These are phyloP conservation scores for Gracilariopsis chorda DNA, from an alignment of 23 red algal species.

Conservation along the genomic window DNA sequence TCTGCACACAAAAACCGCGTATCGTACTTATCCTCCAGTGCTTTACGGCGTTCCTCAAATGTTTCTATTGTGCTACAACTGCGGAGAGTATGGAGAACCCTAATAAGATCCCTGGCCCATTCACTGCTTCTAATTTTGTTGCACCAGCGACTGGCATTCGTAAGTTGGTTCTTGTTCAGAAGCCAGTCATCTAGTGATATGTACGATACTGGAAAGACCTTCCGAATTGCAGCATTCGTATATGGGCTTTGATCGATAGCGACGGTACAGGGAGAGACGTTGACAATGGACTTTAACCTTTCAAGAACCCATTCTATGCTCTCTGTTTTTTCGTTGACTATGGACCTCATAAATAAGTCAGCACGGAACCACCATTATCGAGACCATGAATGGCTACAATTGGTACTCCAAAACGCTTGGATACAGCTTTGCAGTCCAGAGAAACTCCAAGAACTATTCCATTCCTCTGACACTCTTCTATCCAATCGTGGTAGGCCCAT, in stretches of 20 bases:
- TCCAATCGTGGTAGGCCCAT: not conserved
- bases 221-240: not conserved
- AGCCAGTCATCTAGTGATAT: not conserved
- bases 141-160: not conserved
- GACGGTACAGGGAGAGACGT: not conserved
- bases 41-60: not conserved
- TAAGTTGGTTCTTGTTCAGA: not conserved
- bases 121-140: not conserved
- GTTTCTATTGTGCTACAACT: not conserved
- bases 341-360: slow-evolving; percentile 4
- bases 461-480: not conserved
- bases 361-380: not conserved
- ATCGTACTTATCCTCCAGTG: not conserved
- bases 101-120: not conserved
- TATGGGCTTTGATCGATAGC: not conserved
- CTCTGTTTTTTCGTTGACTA: not conserved
- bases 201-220: not conserved
- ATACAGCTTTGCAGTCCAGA: slow-evolving; percentile 3
- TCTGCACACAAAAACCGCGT: not conserved
- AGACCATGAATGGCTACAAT: not conserved
- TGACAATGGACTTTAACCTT: not conserved
- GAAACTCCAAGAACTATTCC: not conserved
- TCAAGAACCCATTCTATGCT: not conserved
- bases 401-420: not conserved
- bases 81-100: not conserved